Evolutionary conservation across 2,329 filamentous ascomycete species (phyloP).

Genomic region (Penicillium sp.): DNA sequence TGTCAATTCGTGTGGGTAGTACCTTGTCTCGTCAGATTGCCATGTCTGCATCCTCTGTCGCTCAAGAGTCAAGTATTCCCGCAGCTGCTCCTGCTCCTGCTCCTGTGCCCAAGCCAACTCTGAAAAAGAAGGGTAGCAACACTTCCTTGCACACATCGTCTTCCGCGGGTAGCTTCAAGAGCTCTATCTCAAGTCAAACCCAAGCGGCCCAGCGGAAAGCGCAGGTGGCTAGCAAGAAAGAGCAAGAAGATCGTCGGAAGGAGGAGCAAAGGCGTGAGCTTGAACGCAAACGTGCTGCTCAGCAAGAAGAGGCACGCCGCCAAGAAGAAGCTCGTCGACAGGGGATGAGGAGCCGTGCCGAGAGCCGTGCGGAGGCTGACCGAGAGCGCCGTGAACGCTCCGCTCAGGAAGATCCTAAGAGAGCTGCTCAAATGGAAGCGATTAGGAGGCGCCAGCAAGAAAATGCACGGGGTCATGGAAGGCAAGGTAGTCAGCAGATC

Average conservation of each 20-base stretch:
- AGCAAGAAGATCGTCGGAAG: conserved; percentile 81
- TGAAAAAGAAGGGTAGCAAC: conserved; percentile 68
- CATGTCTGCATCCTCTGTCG: conserved; percentile 51
- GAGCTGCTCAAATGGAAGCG: conserved; percentile 63
- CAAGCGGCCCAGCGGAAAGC: conserved; percentile 71
- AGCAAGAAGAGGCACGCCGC: conserved; percentile 32
- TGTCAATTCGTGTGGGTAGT: conserved; percentile 53
- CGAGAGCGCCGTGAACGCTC: conserved; percentile 48
- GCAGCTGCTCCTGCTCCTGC: conserved; percentile 48
- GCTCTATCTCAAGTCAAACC: conserved; percentile 59
- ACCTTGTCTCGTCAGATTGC: conserved; percentile 48
- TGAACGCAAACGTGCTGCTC: conserved; percentile 71
- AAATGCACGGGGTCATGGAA: conserved; percentile 47
- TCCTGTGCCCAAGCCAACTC: conserved; percentile 49
- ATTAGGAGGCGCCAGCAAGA: conserved; percentile 55
- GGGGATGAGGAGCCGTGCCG: conserved; percentile 62
- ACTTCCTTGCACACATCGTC: conserved; percentile 60
- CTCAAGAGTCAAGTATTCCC: conserved; percentile 56
- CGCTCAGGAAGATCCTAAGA: conserved; percentile 62
- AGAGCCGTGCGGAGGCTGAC: conserved; percentile 60
- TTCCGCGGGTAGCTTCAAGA: conserved; percentile 63
- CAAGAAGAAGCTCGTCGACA: conserved; percentile 65
- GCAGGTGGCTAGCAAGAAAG: conserved; percentile 76
- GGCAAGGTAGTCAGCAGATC: conserved; percentile 46
- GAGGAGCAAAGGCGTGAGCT: conserved; percentile 78